These are phyloP conservation scores for Coccomyxa subellipsoidea DNA, from an alignment of 163 green algal species.

Conservation along the genomic window DNA sequence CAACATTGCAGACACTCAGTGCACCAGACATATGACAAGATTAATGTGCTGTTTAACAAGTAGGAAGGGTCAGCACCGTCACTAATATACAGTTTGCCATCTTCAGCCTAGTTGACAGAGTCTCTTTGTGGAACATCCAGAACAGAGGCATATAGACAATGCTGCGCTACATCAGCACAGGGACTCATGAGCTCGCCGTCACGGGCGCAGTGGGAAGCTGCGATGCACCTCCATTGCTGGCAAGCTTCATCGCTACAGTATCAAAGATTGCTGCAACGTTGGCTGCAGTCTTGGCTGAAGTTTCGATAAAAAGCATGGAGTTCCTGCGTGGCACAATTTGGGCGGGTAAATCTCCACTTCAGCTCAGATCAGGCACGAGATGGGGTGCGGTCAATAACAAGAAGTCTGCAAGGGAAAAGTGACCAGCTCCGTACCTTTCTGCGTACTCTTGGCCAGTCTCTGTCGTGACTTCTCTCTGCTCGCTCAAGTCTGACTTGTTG, in stretches of 20 bases:
- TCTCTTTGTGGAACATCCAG: background rate
- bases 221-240: background rate
- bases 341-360: background rate
- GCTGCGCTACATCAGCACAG: background rate
- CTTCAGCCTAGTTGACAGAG: too few relatives aligned
- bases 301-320: slow-evolving; percentile 78
- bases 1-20: too few relatives aligned
- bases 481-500: slow-evolving; percentile 78
- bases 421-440: slow-evolving; percentile 10
- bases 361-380: too few relatives aligned
- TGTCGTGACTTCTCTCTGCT: slow-evolving; percentile 45
- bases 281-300: slow-evolving; percentile 63
- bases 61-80: too few relatives aligned
- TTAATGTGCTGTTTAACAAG: too few relatives aligned
- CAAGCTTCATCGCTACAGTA: slow-evolving; percentile 28
- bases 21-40: too few relatives aligned
- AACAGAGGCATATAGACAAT: background rate
- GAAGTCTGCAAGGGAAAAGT: background rate
- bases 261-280: slow-evolving; percentile 70
- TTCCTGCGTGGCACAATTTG: slow-evolving; percentile 58
- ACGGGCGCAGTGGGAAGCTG: background rate
- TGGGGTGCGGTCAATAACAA: too few relatives aligned
- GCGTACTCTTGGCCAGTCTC: slow-evolving; percentile 74
- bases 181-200: background rate
- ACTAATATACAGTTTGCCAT: too few relatives aligned